Conservation (phyloP, 345 rosid species). For the Bruguiera sexangula region DNA sequence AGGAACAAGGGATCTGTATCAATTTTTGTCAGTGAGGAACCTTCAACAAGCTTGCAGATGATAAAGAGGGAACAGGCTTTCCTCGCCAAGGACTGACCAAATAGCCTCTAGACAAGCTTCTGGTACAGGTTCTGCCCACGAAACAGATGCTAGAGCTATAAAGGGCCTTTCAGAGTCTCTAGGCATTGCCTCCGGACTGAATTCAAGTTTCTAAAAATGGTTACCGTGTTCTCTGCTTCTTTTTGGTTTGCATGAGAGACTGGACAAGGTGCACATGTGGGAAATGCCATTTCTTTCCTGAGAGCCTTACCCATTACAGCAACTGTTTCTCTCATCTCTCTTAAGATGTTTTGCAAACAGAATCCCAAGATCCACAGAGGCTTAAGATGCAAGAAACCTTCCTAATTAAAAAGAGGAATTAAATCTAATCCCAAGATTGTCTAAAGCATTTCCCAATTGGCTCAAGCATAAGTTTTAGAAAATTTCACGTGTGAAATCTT, state of each 20-base stretch:
- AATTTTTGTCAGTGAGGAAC: constrained; percentile 32
- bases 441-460: too few relatives aligned
- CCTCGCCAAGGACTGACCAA: constrained; percentile 31
- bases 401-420: too few relatives aligned
- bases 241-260: constrained; percentile 33
- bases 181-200: constrained; percentile 43
- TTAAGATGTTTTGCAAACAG: too few relatives aligned
- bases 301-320: constrained; percentile 41
- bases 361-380: too few relatives aligned
- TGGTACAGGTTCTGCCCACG: constrained; percentile 36
- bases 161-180: constrained; percentile 26
- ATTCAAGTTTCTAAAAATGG: constrained; percentile 33
- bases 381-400: too few relatives aligned
- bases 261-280: constrained; percentile 33
- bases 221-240: constrained; percentile 32
- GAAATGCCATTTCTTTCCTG: constrained; percentile 32
- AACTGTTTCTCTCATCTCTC: constrained; percentile 6
- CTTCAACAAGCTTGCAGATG: constrained; percentile 34
- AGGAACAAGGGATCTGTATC: constrained; percentile 28
- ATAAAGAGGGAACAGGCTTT: constrained; percentile 32
- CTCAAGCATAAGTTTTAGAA: too few relatives aligned
- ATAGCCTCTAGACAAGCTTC: constrained; percentile 34
- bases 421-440: too few relatives aligned
- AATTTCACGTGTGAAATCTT: too few relatives aligned
- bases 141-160: constrained; percentile 27